These are phyloP conservation scores for Thelonectria blattea DNA, from an alignment of 2,329 filamentous ascomycete genomes.

Conservation along the genomic window DNA sequence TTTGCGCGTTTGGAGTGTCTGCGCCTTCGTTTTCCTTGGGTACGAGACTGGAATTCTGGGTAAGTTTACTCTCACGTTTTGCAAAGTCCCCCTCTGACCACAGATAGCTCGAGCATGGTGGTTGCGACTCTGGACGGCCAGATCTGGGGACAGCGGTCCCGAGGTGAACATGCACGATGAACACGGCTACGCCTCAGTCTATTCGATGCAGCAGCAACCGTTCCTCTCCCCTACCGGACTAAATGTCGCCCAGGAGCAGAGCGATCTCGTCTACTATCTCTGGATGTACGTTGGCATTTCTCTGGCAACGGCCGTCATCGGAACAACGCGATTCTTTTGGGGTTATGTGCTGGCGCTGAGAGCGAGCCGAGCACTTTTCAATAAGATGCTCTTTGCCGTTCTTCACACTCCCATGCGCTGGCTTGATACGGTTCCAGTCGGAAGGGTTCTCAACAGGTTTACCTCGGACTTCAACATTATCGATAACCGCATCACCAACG, in stretches of 20 bases:
- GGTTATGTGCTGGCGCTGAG: slow-evolving; percentile 69
- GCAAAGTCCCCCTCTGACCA: slow-evolving; percentile 9
- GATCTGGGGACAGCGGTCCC: slow-evolving; percentile 22
- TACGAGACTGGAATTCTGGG: slow-evolving; percentile 63
- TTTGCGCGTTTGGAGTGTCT: slow-evolving; percentile 62
- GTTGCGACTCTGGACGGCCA: slow-evolving; percentile 67
- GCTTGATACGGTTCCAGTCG: slow-evolving; percentile 80
- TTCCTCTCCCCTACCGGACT: slow-evolving; percentile 47
- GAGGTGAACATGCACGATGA: slow-evolving; percentile 39
- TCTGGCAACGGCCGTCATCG: slow-evolving; percentile 62
- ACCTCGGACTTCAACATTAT: slow-evolving; percentile 78
- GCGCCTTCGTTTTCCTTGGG: slow-evolving; percentile 58
- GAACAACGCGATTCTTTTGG: slow-evolving; percentile 67
- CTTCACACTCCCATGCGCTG: slow-evolving; percentile 77
- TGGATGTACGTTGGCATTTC: slow-evolving; percentile 75
- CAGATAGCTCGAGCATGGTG: slow-evolving; percentile 63
- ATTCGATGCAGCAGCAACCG: slow-evolving; percentile 54
- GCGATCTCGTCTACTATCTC: slow-evolving; percentile 67
- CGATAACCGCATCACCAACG: slow-evolving; percentile 69
- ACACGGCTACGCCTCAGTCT: slow-evolving; percentile 51
- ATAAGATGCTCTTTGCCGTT: slow-evolving; percentile 68
- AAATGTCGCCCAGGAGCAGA: slow-evolving; percentile 38
- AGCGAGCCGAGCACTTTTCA: slow-evolving; percentile 73
- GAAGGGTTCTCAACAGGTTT: slow-evolving; percentile 78
- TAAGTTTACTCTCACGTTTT: slow-evolving; percentile 31